These are phyloP conservation scores for Mycena kentingensis DNA, from an alignment of 768 basidiomycete genomes.

Conservation along the genomic window DNA sequence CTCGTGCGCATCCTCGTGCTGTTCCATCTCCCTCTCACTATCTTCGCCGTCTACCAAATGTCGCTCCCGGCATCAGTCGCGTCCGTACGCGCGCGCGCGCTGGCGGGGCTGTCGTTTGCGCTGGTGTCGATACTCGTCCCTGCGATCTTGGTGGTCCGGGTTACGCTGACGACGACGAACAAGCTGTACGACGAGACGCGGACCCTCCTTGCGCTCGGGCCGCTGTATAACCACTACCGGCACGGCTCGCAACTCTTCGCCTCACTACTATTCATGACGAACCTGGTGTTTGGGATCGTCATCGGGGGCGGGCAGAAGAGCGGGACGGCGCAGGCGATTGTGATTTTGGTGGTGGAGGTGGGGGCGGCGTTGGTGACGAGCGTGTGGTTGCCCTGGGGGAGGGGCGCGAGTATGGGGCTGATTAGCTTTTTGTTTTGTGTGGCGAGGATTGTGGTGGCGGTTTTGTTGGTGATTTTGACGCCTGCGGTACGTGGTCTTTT, in stretches of 20 bases:
- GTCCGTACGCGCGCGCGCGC: conserved; percentile 62
- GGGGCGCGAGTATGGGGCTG: conserved; percentile 94
- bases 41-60: conserved; percentile 90
- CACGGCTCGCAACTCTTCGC: conserved; percentile 91
- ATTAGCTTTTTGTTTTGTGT: conserved; percentile 94
- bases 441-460: conserved; percentile 85
- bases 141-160: conserved; percentile 69
- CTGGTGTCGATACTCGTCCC: conserved; percentile 81
- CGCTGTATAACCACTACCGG: conserved; percentile 93
- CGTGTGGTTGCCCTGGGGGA: conserved; percentile 95
- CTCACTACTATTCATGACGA: conserved; percentile 75
- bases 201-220: conserved; percentile 86
- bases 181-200: conserved; percentile 95
- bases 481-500: conserved; percentile 65
- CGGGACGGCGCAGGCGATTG: conserved; percentile 88
- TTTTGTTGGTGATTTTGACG: conserved; percentile 86
- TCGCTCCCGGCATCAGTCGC: conserved; percentile 53
- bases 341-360: conserved; percentile 89
- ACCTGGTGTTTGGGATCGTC: conserved; percentile 78
- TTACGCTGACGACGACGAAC: conserved; percentile 77
- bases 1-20: conserved; percentile 86
- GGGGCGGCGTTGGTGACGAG: conserved; percentile 85
- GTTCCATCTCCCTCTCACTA: conserved; percentile 93
- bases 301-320: conserved; percentile 89
- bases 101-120: conserved; percentile 81